Conservation (phyloP, 805 yeast species). For the Cyberlindnera subsufficiens region DNA sequence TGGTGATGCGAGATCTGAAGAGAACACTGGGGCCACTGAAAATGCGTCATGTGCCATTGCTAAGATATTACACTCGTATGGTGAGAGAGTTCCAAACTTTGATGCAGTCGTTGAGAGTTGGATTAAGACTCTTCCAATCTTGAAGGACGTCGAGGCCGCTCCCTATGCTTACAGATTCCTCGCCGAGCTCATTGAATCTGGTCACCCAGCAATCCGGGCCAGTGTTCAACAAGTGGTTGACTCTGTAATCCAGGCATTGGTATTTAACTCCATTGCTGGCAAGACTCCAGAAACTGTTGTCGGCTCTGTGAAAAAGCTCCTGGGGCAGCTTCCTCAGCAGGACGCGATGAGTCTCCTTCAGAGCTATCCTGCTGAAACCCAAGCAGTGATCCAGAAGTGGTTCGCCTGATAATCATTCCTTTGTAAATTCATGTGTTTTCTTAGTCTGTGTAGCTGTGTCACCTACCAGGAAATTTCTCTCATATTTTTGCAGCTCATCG, state of each 20-base stretch:
- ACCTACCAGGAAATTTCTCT: too few species aligned
- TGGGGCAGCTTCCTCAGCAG: constrained; percentile 60
- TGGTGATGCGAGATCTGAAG: constrained; percentile 83
- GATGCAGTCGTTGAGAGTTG: constrained; percentile 65
- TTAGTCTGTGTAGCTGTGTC: too few species aligned
- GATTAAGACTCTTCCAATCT: constrained; percentile 77
- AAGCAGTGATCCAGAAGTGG: constrained; percentile 55
- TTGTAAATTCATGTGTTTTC: not conserved
- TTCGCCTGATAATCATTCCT: constrained; percentile 30
- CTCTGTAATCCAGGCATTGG: constrained; percentile 66
- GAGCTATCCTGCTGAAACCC: constrained; percentile 55
- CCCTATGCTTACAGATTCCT: constrained; percentile 75
- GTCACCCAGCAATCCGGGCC: constrained; percentile 50
- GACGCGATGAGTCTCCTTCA: constrained; percentile 62
- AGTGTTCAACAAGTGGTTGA: constrained; percentile 61
- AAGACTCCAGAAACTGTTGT: constrained; percentile 64
- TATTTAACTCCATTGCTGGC: constrained; percentile 62
- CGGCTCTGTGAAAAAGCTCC: constrained; percentile 53
- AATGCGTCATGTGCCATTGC: constrained; percentile 80
- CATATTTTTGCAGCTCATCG: not conserved
- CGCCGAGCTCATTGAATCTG: constrained; percentile 60
- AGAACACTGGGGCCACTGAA: constrained; percentile 82
- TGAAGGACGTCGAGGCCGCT: constrained; percentile 85
- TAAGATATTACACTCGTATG: constrained; percentile 64
- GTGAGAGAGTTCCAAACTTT: constrained; percentile 52